These are phyloP conservation scores for Trifolium dubium DNA, from an alignment of 306 rosid genomes.

Conservation along the genomic window DNA sequence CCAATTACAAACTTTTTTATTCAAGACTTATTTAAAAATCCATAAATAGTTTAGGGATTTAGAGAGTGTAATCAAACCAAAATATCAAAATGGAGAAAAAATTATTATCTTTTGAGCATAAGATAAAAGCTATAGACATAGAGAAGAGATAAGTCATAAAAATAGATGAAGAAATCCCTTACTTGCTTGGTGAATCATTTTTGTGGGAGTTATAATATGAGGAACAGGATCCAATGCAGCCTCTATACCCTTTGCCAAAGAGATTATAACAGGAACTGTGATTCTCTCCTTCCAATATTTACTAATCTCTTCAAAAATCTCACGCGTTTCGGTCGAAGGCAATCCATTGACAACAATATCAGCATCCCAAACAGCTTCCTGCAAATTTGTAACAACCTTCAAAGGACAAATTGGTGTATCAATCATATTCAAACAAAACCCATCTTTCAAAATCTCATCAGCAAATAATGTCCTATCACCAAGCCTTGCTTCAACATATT, in stretches of 20 bases:
- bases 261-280: conserved; percentile 78
- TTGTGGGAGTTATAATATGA: conserved; percentile 86
- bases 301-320: conserved; percentile 87
- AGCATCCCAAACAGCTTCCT: conserved; percentile 98
- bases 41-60: no score
- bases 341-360: conserved; percentile 88
- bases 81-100: no score
- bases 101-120: neutral
- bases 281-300: conserved; percentile 90
- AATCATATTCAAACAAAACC: conserved; percentile 92
- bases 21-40: no score
- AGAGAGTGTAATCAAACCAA: no score
- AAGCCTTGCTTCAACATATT: conserved; percentile 90
- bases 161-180: conserved; percentile 41
- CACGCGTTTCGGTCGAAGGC: conserved; percentile 91
- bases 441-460: conserved; percentile 92
- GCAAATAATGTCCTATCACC: conserved; percentile 87
- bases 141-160: neutral
- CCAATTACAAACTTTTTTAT: no score
- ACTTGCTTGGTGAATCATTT: conserved; percentile 86
- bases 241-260: conserved; percentile 84
- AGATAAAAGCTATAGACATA: neutral
- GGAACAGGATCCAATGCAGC: conserved; percentile 89
- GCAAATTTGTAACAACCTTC: conserved; percentile 91
- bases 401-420: conserved; percentile 93